Evolutionary conservation across 2,329 filamentous ascomycete genomes (phyloP).

Genomic region (Colletotrichum musae): DNA sequence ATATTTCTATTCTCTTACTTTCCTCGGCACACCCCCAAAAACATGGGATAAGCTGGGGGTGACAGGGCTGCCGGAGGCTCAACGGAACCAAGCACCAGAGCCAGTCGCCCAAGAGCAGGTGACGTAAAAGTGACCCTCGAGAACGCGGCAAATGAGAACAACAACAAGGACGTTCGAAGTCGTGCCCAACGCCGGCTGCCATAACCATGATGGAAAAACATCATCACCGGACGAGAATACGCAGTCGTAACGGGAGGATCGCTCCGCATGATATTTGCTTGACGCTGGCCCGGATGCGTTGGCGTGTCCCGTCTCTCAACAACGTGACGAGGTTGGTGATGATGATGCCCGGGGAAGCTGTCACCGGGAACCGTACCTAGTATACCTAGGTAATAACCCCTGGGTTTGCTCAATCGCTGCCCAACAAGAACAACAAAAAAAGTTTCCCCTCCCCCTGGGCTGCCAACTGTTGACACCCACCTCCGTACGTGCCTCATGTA

Average conservation of each 20-base stretch:
- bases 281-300: slow-evolving; percentile 5
- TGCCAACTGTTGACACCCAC: neutral
- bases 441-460: too few species aligned
- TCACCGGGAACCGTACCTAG: neutral
- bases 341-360: slow-evolving; percentile 6
- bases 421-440: slow-evolving; percentile 21
- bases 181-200: slow-evolving; percentile 2
- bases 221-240: neutral
- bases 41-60: neutral
- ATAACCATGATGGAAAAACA: neutral
- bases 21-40: neutral
- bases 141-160: neutral
- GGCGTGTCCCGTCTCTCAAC: slow-evolving; percentile 36
- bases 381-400: neutral
- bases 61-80: slow-evolving; percentile 12
- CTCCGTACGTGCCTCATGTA: too few species aligned
- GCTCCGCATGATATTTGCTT: slow-evolving; percentile 12
- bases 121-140: slow-evolving; percentile 2
- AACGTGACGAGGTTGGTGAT: slow-evolving; percentile 20
- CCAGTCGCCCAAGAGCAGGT: slow-evolving; percentile 8
- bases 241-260: neutral
- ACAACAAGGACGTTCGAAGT: neutral
- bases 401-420: slow-evolving; percentile 23
- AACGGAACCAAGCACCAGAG: neutral
- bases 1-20: neutral